phyloP scores from a whole-genome alignment of 192 early-diverging fungal species.

The Cetraspora pellucida region DNA sequence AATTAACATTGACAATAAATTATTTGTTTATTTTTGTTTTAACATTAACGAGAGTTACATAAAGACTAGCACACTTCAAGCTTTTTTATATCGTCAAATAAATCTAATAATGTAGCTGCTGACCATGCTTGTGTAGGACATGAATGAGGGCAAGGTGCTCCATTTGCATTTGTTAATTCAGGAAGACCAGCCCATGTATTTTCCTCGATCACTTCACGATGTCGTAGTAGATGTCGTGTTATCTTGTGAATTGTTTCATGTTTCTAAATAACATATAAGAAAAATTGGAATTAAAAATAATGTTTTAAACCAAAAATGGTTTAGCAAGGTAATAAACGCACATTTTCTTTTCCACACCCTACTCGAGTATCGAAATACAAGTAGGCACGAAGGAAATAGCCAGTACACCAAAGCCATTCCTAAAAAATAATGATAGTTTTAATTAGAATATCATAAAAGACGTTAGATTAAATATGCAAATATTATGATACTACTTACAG shows the following conservation, averaged over 20 bases:
- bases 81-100: slow-evolving; percentile 53
- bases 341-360: slow-evolving; percentile 35
- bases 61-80: not conserved
- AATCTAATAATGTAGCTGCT: slow-evolving; percentile 69
- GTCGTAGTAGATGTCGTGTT: slow-evolving; percentile 71
- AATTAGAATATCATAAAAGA: not conserved
- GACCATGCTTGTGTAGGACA: slow-evolving; percentile 98
- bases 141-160: slow-evolving; percentile 76
- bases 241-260: slow-evolving; percentile 61
- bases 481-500: slow-evolving; percentile 43
- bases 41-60: too few relatives aligned
- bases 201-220: slow-evolving; percentile 74
- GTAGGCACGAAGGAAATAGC: slow-evolving; percentile 88
- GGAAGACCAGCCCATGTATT: slow-evolving; percentile 88
- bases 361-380: slow-evolving; percentile 63
- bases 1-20: too few relatives aligned
- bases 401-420: slow-evolving; percentile 96
- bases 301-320: not conserved
- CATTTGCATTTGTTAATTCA: slow-evolving; percentile 93
- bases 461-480: slow-evolving; percentile 11
- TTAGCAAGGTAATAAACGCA: slow-evolving; percentile 23
- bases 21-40: too few relatives aligned
- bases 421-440: slow-evolving; percentile 32
- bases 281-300: not conserved
- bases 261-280: slow-evolving; percentile 35